phyloP scores from a whole-genome alignment of 78 protist genomes.

The Dictyostelium discoideum region dicty_2.7 NC_007090.3:4401001-4401500 shows the following conservation, averaged over 20 bases:
- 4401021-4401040: constrained; percentile 89
- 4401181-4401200: not conserved
- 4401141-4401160: not conserved
- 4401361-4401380: constrained; percentile 75
- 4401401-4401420: constrained; percentile 91
- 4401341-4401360: constrained; percentile 35
- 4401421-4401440: constrained; percentile 64
- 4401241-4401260: not conserved
- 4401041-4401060: constrained; percentile 3
- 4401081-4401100: not conserved
- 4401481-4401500: not conserved
- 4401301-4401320: not conserved
- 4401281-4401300: not conserved
- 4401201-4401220: too few relatives aligned
- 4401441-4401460: not conserved
- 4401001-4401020: constrained; percentile 87
- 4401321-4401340: not conserved
- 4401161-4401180: not conserved
- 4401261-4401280: not conserved
- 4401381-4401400: constrained; percentile 91
- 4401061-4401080: not conserved
- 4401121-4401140: not conserved
- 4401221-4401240: too few relatives aligned
- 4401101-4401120: not conserved
- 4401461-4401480: not conserved